Percentiles rank a stretch among this genome's conserved stretches.
phyloP scores from a whole-genome alignment of 1,139 yeast species.

The Scheffersomyces quercinus region DNA sequence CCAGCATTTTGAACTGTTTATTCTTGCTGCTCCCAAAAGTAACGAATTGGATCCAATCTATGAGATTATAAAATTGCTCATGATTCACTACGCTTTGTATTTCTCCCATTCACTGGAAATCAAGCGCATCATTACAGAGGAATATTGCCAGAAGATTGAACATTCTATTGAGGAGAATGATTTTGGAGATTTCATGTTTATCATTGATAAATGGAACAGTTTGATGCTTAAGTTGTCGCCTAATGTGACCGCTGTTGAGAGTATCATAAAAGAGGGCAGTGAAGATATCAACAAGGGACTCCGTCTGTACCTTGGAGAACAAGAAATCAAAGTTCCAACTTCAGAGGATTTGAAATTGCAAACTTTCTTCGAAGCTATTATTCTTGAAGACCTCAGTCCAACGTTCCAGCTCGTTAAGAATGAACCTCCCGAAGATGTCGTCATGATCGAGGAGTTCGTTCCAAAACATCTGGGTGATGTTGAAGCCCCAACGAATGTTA shows the following conservation, averaged over 20 bases:
- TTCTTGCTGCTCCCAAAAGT: conserved; percentile 47
- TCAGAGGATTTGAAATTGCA: conserved; percentile 26
- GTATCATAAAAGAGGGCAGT: background rate
- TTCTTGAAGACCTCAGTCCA: conserved; percentile 16
- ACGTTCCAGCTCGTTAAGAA: conserved; percentile 5
- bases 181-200: conserved; percentile 33
- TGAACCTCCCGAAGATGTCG: background rate
- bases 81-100: conserved; percentile 43
- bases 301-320: conserved; percentile 22
- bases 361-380: conserved; percentile 26
- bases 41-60: conserved; percentile 69
- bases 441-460: background rate
- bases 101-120: conserved; percentile 40
- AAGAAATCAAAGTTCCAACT: conserved; percentile 17
- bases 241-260: conserved; percentile 11
- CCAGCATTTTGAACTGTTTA: conserved; percentile 39
- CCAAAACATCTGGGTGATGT: conserved; percentile 2
- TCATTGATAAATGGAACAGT: conserved; percentile 45
- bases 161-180: conserved; percentile 34
- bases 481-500: conserved; percentile 5
- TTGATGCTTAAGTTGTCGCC: conserved; percentile 42
- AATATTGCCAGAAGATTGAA: conserved; percentile 34
- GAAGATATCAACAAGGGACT: conserved; percentile 36
- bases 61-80: conserved; percentile 61
- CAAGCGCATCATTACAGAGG: conserved; percentile 35